Conservation (phyloP, 1,284 basidiomycete species). For the Bjerkandera adusta region DNA sequence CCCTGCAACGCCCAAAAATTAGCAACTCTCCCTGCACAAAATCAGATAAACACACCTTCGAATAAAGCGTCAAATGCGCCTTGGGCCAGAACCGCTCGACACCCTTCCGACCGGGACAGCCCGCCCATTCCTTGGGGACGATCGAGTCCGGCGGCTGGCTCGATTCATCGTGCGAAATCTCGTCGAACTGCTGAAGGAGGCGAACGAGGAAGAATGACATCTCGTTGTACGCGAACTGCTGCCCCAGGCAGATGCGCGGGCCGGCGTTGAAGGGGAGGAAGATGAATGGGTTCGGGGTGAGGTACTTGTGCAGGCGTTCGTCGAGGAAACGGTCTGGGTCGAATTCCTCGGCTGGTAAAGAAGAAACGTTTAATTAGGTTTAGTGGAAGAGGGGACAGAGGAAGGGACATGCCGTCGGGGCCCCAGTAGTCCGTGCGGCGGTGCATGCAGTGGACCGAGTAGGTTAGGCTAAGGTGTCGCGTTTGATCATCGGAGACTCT, state of each 20-base stretch:
- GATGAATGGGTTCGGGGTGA: conserved; percentile 55
- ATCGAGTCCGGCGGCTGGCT: conserved; percentile 31
- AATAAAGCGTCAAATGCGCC: conserved; percentile 38
- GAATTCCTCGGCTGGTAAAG: conserved; percentile 42
- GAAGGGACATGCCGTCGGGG: conserved; percentile 18
- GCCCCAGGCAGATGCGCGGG: conserved; percentile 57
- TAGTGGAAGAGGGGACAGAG: background rate
- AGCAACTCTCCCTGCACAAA: background rate
- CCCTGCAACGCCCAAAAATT: conserved; percentile 16
- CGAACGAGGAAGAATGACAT: conserved; percentile 40
- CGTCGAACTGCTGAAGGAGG: conserved; percentile 34
- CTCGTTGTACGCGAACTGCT: conserved; percentile 49
- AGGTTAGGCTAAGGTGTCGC: conserved; percentile 17
- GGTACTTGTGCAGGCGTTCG: conserved; percentile 45
- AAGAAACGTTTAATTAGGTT: too few relatives aligned
- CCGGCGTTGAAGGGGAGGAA: conserved; percentile 63
- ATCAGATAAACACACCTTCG: conserved; percentile 29
- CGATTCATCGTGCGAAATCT: conserved; percentile 29
- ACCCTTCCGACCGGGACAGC: conserved; percentile 1
- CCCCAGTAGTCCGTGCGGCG: conserved; percentile 30
- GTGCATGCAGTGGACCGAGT: conserved; percentile 28
- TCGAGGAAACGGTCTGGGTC: conserved; percentile 63
- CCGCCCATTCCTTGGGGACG: conserved; percentile 32
- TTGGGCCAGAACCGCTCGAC: conserved; percentile 35
- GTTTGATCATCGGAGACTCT: background rate